Evolutionary conservation across 2,329 filamentous ascomycete genomes (phyloP), one percentile per base, ranked within the genome.

Genomic region (Aspergillus melleus): DNA sequence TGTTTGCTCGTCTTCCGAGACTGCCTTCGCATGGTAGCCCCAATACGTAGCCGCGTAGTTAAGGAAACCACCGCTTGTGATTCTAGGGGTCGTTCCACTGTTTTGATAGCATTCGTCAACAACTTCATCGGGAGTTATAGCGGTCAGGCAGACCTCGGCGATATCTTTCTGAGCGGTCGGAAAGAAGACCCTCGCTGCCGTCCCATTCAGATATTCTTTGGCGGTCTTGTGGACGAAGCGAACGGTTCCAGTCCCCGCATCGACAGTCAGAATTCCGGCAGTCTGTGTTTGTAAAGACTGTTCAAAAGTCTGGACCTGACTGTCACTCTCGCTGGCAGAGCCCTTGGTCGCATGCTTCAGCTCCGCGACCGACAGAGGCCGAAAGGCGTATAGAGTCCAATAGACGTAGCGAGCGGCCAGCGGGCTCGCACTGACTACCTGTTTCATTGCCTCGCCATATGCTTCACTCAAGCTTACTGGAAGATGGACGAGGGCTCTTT

Each of bases 61-160:
- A 0, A 72, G 54, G 1, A 74, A 60, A 0, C 63, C 60, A 2
- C 55, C 61, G 1, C 54, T 55, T 9, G 51, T 44, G 1, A 29
- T 63, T 2, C 66, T 65, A n/a, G 67, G 54, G 0, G 61, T 29
- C 1, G 36, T 58, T 3, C 46, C 57, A 14, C 58, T 42, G 4
- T 61, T 70, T 3, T 55, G 49, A n/a, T 74, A 74, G 30, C 70
- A 74, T 5, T 72, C 69, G 49, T 74, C 72, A 1, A 74, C 63
- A 10, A 72, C 68, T 14, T 74, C 72, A 52, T 74, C 72, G 0
- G 66, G 36, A 2, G 62, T 66, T 16, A 74, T 72, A 5, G 60
- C 55, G 0, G 66, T 64, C 2, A 74, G 60, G 36, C 72, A 74
- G 19, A 58, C 54, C 3, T 74, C 71, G 0, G 72, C 67, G 10